Evolutionary conservation across 164 flowering plant species (phyloP).

Genomic region (Platanus orientalis): DNA sequence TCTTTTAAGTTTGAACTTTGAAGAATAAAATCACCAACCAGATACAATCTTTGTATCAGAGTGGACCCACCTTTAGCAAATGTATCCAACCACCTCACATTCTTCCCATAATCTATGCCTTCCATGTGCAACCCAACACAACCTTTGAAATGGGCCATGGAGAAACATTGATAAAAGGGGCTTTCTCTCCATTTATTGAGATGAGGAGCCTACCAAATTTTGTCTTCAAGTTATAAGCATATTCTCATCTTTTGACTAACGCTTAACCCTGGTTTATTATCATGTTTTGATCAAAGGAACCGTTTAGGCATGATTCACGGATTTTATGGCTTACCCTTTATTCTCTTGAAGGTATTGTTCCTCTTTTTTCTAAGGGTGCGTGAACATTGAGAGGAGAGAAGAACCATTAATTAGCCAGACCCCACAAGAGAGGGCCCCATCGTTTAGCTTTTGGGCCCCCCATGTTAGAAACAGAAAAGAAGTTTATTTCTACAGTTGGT

Average conservation of each 20-base stretch:
- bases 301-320: background rate
- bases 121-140: constrained; percentile 23
- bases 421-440: background rate
- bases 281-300: background rate
- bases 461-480: background rate
- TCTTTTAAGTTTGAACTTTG: background rate
- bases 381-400: background rate
- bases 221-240: background rate
- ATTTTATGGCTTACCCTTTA: background rate
- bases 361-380: background rate
- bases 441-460: constrained; percentile 1
- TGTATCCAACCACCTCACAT: constrained; percentile 13
- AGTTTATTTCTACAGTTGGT: background rate
- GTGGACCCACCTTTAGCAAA: too few species aligned
- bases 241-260: background rate
- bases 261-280: background rate
- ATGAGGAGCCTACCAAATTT: background rate
- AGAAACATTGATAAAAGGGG: too few species aligned
- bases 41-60: too few species aligned
- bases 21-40: background rate
- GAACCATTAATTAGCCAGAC: too few species aligned
- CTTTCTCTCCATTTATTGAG: too few species aligned
- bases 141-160: constrained; percentile 7
- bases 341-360: constrained; percentile 7
- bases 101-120: constrained; percentile 16